Evolutionary conservation across 352 stramenopile species (phyloP).

Genomic region (Pythium brachiatum): DNA sequence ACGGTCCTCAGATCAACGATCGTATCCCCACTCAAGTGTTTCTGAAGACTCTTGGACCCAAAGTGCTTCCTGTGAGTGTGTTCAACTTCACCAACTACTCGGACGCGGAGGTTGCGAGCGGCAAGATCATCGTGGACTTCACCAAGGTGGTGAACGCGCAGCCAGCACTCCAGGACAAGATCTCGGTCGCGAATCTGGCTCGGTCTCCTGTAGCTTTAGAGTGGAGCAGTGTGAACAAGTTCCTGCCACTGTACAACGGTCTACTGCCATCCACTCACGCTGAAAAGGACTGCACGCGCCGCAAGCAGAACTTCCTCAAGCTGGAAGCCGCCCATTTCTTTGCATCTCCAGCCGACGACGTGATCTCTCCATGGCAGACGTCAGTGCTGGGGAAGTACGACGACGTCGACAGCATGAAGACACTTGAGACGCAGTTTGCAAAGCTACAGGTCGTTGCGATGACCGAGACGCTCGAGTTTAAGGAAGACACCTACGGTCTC

Average conservation of each 20-base stretch:
- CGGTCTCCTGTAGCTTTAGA: conserved; percentile 26
- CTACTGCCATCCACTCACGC: conserved; percentile 22
- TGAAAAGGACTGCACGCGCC: conserved; percentile 22
- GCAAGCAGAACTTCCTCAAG: conserved; percentile 29
- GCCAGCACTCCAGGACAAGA: conserved; percentile 30
- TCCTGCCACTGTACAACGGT: conserved; percentile 40
- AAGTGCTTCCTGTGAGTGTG: conserved; percentile 24
- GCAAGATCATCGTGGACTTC: conserved; percentile 39
- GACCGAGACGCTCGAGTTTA: conserved; percentile 36
- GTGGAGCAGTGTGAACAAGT: conserved; percentile 30
- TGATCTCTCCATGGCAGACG: conserved; percentile 37
- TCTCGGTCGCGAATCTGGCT: conserved; percentile 43
- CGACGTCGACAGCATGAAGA: conserved; percentile 21
- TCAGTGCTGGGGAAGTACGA: conserved; percentile 30
- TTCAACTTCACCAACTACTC: conserved; percentile 42
- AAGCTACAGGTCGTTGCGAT: conserved; percentile 31
- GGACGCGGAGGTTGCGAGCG: conserved; percentile 13
- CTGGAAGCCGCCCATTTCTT: conserved; percentile 33
- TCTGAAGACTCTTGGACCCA: conserved; percentile 28
- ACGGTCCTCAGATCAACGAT: conserved; percentile 39
- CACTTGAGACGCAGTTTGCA: conserved; percentile 28
- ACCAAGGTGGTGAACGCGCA: conserved; percentile 27
- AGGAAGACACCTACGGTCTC: conserved; percentile 32
- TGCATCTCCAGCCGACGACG: conserved; percentile 27
- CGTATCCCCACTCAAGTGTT: conserved; percentile 32